Base-by-base conservation (phyloP, 139 green algal species). In the Haematococcus sp. region DNA sequence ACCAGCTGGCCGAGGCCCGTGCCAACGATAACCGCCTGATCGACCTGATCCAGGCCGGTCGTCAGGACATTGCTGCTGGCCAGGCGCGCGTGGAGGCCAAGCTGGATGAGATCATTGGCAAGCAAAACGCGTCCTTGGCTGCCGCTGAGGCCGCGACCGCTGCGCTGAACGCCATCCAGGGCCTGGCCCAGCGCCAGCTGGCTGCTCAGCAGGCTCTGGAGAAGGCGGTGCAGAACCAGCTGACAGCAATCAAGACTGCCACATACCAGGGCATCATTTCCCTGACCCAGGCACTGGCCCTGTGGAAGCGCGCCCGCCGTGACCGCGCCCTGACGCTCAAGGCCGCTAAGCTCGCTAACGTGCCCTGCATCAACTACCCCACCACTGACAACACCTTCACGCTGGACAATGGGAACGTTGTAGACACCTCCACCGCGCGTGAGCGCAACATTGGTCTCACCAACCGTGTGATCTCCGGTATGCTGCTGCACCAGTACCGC, bases 401-500 rank as follows among this genome's bases (percentile, higher is more conserved):
- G 23, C 71, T 91, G 17, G 78, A 88, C 75, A 90, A 91, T 73
- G 79, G 83, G 65, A 88, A 92, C 49, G 31, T 51, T n/a, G 61
- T 73, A 2, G 74, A 80, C 51, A 63, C 72, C 11, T 71, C 31
- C 28, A 87, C 82, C 4, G 66, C 79, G 0, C 75, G 89, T 5
- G 87, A 92, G 76, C 79, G 86, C 61, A 81, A 84, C 44, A 68
- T 92, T 11, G 86, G 85, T 30, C 72, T 90, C 49, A 93, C 83
- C 71, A 93, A 93, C 76, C 73, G 88, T 2, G 81, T 95, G 34
- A 83, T 95, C 30, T 84, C 75, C 1, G 90, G 90, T 33, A 81
- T 95, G 81, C 76, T 95, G 76, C 66, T 95, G 71, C 84, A 93
- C 68, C 79, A 81, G 68, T 84, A 70, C 23, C 79, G 90, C 63